Conservation (phyloP, 768 basidiomycete species). For the Trametopsis cervina region DNA sequence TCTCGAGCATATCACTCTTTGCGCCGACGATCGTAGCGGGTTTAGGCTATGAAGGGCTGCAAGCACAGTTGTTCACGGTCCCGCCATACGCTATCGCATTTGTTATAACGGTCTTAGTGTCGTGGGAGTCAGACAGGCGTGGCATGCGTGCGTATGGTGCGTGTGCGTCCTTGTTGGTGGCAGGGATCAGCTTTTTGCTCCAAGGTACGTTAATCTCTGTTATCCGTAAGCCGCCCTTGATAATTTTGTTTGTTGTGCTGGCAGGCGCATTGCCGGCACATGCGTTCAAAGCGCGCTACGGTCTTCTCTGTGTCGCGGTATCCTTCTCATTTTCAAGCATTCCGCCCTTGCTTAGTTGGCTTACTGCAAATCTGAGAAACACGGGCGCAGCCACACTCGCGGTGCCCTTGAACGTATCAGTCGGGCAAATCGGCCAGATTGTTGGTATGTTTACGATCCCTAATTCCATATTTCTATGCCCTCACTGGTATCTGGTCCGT, state of each 20-base stretch:
- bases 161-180: slow-evolving; percentile 14
- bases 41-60: slow-evolving; percentile 46
- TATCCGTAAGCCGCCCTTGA: neutral
- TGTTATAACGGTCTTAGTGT: slow-evolving; percentile 17
- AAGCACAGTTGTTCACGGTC: slow-evolving; percentile 58
- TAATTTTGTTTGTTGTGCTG: neutral
- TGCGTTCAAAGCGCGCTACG: slow-evolving; percentile 25
- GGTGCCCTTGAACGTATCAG: slow-evolving; percentile 27
- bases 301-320: slow-evolving; percentile 25
- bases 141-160: slow-evolving; percentile 15
- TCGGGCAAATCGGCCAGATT: slow-evolving; percentile 31
- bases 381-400: slow-evolving; percentile 27
- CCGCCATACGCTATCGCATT: slow-evolving; percentile 34
- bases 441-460: slow-evolving; percentile 15
- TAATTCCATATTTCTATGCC: slow-evolving; percentile 4
- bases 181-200: slow-evolving; percentile 16
- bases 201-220: no score
- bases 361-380: slow-evolving; percentile 26
- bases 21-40: slow-evolving; percentile 62
- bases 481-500: slow-evolving; percentile 1
- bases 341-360: slow-evolving; percentile 30
- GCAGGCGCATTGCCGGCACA: slow-evolving; percentile 19
- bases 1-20: slow-evolving; percentile 46
- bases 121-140: slow-evolving; percentile 15
- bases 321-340: slow-evolving; percentile 28